Conservation (phyloP, 2,329 filamentous ascomycete genomes). For the Daldinia sp. region DNA sequence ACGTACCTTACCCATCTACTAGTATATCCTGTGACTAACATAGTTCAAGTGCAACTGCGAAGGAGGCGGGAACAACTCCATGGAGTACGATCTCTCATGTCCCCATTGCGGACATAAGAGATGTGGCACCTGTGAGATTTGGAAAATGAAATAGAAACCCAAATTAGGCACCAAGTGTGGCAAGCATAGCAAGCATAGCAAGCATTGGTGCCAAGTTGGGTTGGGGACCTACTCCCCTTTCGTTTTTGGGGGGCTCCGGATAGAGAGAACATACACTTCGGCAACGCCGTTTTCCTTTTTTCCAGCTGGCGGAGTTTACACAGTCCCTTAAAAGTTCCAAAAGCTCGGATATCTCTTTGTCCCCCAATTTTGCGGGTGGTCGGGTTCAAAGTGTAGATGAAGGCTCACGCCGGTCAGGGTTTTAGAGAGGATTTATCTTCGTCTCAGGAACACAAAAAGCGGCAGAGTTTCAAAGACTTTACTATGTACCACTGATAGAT, state of each 20-base stretch:
- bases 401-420: conserved; percentile 18
- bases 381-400: conserved; percentile 6
- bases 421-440: conserved; percentile 5
- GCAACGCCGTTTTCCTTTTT: background rate
- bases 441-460: conserved; percentile 7
- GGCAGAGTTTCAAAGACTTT: conserved; percentile 9
- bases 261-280: conserved; percentile 2
- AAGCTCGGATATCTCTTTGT: background rate
- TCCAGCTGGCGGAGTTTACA: background rate
- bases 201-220: background rate
- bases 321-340: background rate
- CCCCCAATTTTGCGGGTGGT: background rate
- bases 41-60: conserved; percentile 31
- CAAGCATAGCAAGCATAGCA: background rate
- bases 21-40: conserved; percentile 19
- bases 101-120: conserved; percentile 15
- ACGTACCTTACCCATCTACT: background rate
- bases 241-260: background rate
- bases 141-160: conserved; percentile 10
- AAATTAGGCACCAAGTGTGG: background rate
- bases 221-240: background rate
- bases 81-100: conserved; percentile 18
- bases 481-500: background rate
- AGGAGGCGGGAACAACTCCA: conserved; percentile 25
- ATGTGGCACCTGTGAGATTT: conserved; percentile 11